Percentiles rank a stretch among this genome's conserved stretches.
Conservation (phyloP, 2,329 filamentous ascomycete species). For the Cladosporium sphaerospermum region DNA sequence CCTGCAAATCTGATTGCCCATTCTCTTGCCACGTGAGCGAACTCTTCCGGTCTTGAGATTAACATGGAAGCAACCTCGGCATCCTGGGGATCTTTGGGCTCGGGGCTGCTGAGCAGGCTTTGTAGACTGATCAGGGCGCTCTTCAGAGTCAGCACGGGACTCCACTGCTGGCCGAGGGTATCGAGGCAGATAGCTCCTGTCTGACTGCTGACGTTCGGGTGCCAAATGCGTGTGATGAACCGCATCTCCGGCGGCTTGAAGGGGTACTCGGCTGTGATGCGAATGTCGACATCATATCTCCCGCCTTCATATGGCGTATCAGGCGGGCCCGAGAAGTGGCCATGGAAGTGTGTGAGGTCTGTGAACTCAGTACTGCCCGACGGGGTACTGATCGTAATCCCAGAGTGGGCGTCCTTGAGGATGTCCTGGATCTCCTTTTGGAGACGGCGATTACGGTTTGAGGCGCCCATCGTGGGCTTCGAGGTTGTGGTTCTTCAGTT, state of each 20-base stretch:
- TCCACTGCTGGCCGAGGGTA: conserved; percentile 84
- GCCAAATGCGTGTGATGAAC: conserved; percentile 92
- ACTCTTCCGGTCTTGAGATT: conserved; percentile 68
- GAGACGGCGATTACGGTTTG: conserved; percentile 56
- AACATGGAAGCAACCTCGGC: conserved; percentile 92
- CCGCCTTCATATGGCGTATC: conserved; percentile 92
- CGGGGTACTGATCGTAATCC: conserved; percentile 55
- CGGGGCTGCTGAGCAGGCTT: conserved; percentile 84
- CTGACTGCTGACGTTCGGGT: conserved; percentile 85
- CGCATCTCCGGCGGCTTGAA: conserved; percentile 89
- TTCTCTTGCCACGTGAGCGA: conserved; percentile 75
- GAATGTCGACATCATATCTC: conserved; percentile 74
- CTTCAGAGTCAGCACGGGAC: conserved; percentile 93
- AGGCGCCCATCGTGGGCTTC: conserved; percentile 40
- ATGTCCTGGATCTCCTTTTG: conserved; percentile 74
- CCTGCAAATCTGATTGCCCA: conserved; percentile 83
- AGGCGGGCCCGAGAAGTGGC: conserved; percentile 77
- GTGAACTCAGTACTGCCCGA: conserved; percentile 49
- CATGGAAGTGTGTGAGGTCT: conserved; percentile 75
- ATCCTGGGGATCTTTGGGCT: conserved; percentile 95
- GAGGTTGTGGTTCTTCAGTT: background rate
- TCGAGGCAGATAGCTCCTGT: conserved; percentile 89
- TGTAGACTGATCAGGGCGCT: conserved; percentile 89
- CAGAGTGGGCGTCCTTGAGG: conserved; percentile 65
- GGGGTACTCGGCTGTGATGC: conserved; percentile 81